Base-by-base conservation (phyloP, 208 protist genomes). In the Sergeia podlipaevii region DNA sequence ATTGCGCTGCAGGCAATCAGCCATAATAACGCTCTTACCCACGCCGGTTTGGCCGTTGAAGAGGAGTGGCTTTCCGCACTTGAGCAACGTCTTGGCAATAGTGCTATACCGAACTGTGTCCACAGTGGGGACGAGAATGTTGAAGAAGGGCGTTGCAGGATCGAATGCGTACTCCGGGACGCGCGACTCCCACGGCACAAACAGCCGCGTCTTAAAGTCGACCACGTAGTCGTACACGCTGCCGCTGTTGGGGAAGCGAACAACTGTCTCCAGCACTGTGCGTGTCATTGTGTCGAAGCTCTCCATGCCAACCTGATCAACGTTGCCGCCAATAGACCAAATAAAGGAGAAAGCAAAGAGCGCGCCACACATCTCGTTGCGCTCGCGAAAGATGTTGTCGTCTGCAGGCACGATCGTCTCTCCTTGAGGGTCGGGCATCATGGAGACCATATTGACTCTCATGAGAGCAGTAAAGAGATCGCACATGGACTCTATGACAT, bases 111-210 rank as follows among this genome's bases (percentile, higher is more conserved):
- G 89, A 41, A 98, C 89, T 18, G 97, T 98, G 73, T 99, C 97
- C 11, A 97, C 74, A 5, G 97, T 99, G 2, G 97, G 95, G 8
- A 99, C 96, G 42, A 98, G 78, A 24, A 99, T 95, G 62, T 98
- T 75, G 72, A 98, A 99, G 81, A 95, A 99, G 5, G 97, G 95
- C 32, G 78, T 74, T 8, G 70, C 62, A 0, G 71, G 65, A 50
- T 89, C 69, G 74, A 96, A 97, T 15, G 64, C 44, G 64, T 93
- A 97, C 41, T 89, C 67, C 18, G 65, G 72, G 51, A 98, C 75
- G 23, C 80, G 33, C 20, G 65, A 48, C 28, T 88, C 78, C 93
- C 95, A 98, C 37, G 73, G 54, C 23, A 92, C 64, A 44, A 97
- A 90, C 33, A 87, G 39, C 0, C 82, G 74, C 18, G 69, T 82